Evolutionary conservation across 805 yeast species (phyloP), one percentile per base, ranked within the genome.

Genomic region (Wickerhamiella vanderwaltii): DNA sequence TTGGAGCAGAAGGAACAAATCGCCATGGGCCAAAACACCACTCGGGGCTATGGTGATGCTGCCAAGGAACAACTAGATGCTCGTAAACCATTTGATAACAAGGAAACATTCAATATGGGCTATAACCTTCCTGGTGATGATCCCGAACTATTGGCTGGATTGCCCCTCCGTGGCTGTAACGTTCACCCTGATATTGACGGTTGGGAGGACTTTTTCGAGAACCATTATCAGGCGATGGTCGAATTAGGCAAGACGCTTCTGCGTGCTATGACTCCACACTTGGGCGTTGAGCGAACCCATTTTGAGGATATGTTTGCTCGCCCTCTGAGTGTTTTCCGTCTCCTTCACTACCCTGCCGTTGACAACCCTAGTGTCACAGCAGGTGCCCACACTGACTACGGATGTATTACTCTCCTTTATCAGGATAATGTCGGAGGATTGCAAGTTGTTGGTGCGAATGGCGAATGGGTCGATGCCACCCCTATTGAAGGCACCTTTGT

Each of bases 341-440:
- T 76, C n/a, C 66, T 76, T 24, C 68, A 72, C 19, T 76, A 76
- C 49, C 81, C 81, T 3, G 75, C 71, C 40, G 50, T 44, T 3
- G 35, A 38, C n/a, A 38, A 45, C 13, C 15, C 22, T 6, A 23
- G 26, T 2, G 20, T 33, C 15, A 79, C 79, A 1, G 71, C 68
- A 17, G 81, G 82, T 1, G 77, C 80, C 2, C 85, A 78, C 52
- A 67, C 80, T 43, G 86, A 79, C 51, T 71, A 76, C 3, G 80
- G 75, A 41, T 63, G 77, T 49, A 51, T 77, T 19, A 76, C 82
- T 0, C 72, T 67, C 51, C 73, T 77, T 9, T 71, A 66, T 48
- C 81, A 77, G 52, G 80, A 75, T 11, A 61, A 68, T 43, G 57
- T 54, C 3, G 65, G 72, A 29, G 73, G 78, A 1, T 60, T 75